These are phyloP conservation scores for Canna indica DNA, from an alignment of 176 grass and related monocot species.

Conservation along the genomic window DNA sequence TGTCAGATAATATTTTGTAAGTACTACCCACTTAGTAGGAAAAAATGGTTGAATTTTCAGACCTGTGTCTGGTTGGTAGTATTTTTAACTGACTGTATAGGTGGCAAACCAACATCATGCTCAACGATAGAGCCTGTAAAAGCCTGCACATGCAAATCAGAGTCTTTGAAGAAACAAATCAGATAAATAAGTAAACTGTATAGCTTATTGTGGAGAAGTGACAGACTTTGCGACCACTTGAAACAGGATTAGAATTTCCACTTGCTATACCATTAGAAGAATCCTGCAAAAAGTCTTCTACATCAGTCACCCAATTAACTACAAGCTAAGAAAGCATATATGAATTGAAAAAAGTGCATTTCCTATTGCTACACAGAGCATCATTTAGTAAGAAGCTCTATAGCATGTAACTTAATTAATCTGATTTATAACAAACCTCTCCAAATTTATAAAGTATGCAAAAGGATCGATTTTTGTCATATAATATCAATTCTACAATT, in stretches of 20 bases:
- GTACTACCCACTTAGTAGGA: background rate
- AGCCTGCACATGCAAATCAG: constrained; percentile 29
- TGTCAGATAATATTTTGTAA: background rate
- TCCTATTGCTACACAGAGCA: background rate
- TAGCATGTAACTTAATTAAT: background rate
- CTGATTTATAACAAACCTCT: background rate
- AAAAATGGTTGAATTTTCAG: background rate
- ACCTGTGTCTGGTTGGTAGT: constrained; percentile 33
- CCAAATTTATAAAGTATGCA: background rate
- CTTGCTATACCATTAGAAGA: constrained; percentile 26
- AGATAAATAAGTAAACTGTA: background rate
- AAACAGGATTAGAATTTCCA: constrained; percentile 21
- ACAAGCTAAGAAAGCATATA: background rate
- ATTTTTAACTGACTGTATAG: constrained; percentile 30
- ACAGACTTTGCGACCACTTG: constrained; percentile 38
- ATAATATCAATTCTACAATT: background rate
- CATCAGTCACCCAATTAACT: background rate
- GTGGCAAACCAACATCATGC: constrained; percentile 37
- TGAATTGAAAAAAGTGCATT: background rate
- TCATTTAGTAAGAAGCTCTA: background rate
- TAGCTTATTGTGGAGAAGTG: constrained; percentile 7
- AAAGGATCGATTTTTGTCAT: background rate
- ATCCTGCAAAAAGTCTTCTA: constrained; percentile 20
- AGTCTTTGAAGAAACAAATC: constrained; percentile 8
- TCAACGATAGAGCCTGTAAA: constrained; percentile 82